phyloP scores from a whole-genome alignment of 306 rosid species.

The Sphenostylis stenocarpa region DNA sequence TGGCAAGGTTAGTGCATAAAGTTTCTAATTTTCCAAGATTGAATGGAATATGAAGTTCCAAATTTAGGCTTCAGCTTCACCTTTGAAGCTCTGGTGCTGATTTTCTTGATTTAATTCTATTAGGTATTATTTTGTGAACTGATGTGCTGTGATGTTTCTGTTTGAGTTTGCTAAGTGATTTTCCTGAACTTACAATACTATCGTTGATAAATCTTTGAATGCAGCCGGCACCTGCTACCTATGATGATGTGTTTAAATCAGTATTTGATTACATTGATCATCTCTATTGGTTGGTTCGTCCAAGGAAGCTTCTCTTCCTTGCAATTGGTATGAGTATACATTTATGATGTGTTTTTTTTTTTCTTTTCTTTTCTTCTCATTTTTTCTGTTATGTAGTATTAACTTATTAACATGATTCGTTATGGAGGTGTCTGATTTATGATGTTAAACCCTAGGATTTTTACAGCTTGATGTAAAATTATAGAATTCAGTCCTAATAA shows the following conservation, averaged over 20 bases:
- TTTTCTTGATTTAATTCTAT: not conserved
- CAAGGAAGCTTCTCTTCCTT: slow-evolving; percentile 78
- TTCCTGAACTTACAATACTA: not conserved
- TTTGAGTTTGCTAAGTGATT: not conserved
- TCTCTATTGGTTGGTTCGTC: slow-evolving; percentile 77
- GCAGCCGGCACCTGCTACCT: slow-evolving; percentile 79
- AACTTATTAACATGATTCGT: not conserved
- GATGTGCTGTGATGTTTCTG: not conserved
- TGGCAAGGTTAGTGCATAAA: slow-evolving; percentile 45
- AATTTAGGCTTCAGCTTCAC: slow-evolving; percentile 12
- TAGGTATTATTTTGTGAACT: not conserved
- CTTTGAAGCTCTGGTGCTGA: not conserved
- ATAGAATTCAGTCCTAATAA: not conserved
- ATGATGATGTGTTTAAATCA: slow-evolving; percentile 65
- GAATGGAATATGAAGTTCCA: not conserved
- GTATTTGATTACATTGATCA: slow-evolving; percentile 78
- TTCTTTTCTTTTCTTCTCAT: slow-evolving; percentile 23
- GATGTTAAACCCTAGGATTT: not conserved
- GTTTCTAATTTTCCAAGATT: not conserved
- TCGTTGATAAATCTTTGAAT: slow-evolving; percentile 14
- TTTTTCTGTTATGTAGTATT: not conserved
- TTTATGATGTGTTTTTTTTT: not conserved
- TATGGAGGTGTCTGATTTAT: not conserved
- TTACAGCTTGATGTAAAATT: not conserved
- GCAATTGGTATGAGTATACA: slow-evolving; percentile 61